Conservation (phyloP, 495 filamentous ascomycete species). For the Evernia prunastri region DNA sequence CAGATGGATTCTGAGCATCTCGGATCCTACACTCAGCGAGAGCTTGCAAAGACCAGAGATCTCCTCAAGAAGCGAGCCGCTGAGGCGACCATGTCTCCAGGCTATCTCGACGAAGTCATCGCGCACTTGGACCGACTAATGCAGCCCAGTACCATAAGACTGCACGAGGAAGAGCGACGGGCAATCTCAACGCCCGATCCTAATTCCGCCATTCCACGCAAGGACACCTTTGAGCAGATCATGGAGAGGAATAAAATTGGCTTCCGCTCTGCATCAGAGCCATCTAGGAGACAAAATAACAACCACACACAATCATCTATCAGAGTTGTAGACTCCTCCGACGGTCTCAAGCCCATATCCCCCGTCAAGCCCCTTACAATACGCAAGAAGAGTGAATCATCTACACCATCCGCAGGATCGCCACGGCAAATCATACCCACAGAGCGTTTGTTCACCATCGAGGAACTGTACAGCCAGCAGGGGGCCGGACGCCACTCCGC, state of each 20-base stretch:
- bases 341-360: conserved; percentile 18
- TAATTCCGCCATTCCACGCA: conserved; percentile 26
- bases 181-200: conserved; percentile 52
- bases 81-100: conserved; percentile 35
- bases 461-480: conserved; percentile 13
- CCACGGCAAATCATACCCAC: conserved; percentile 6
- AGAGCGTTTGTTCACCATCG: conserved; percentile 13
- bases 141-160: conserved; percentile 37
- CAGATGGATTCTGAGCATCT: conserved; percentile 31
- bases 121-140: conserved; percentile 57
- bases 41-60: conserved; percentile 52
- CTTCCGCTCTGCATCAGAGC: conserved; percentile 25
- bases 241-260: conserved; percentile 19
- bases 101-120: conserved; percentile 53
- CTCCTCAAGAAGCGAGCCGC: conserved; percentile 46
- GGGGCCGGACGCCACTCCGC: conserved; percentile 15
- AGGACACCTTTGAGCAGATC: conserved; percentile 27
- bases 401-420: conserved; percentile 23
- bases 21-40: conserved; percentile 43
- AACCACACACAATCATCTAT: conserved; percentile 33
- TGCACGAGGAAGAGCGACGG: conserved; percentile 35
- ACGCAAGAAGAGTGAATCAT: conserved; percentile 43
- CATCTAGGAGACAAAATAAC: conserved; percentile 14
- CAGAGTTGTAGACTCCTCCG: conserved; percentile 39
- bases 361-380: conserved; percentile 47